Evolutionary conservation across 345 rosid genomes (phyloP), one percentile per base, ranked within the genome.

Genomic region (Eucalyptus fibrosa): DNA sequence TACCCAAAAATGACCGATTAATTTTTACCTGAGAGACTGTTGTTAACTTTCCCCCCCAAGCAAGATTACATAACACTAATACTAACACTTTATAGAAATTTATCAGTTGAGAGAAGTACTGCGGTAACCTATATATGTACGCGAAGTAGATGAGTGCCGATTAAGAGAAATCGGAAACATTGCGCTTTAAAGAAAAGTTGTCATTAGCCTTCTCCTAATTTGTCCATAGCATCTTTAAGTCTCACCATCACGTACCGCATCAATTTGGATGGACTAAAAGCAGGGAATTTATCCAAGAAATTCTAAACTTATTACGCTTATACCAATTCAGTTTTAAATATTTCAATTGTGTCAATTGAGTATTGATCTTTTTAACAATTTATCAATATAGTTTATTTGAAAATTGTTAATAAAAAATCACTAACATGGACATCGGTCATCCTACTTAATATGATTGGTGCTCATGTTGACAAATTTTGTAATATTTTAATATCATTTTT

Each of bases 341-440:
- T 56, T 56, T 24, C 1, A 56, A 56, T 10, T 56, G 62, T 56
- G 7, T 56, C 6, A 23, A 56, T 56, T 56, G 0, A 56, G 3
- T 56, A 3, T 9, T 56, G 9, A 56, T 23, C 30, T 23, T 23
- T 56, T 56, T 56, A 26, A 24, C 0, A 1, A 56, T 56, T 56
- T 24, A 26, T 23, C 13, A 2, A 26, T 56, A 24, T 56, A 23
- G 1, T 5, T 56, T 26, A 56, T 56, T 56, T 26, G 2, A 26
- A 4, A 23, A 56, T 23, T 56, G 9, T 55, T 55, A 19, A 55
- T 55, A 2, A 0, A 0, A 55, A 55, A 55, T 55, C 24, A 8
- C 30, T 56, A 26, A 8, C 7, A 56, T 24, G 3, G 30, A 56
- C 6, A 23, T 26, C 3, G 0, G 0, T 11, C 14, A 1, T 56